Base-by-base conservation (phyloP, 306 rosid genomes). In the Cucurbita pepo region DNA sequence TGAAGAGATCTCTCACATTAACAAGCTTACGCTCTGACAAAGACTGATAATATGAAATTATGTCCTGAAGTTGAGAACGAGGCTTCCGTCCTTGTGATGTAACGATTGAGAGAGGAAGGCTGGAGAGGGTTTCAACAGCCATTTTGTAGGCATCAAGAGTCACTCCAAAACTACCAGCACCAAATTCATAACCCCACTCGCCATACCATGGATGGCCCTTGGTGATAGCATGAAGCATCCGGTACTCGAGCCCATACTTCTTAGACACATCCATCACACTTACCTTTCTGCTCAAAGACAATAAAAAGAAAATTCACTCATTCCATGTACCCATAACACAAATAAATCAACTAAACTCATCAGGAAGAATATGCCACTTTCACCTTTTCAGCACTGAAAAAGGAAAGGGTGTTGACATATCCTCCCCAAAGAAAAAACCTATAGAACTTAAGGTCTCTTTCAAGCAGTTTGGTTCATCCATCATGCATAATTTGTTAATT, bases 231-330 rank as follows among this genome's bases (percentile, higher is more conserved):
- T 94, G 99, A 63, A 91, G 90, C 55, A 94, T 77, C 79, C 97
- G 89, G 71, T 94, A 94, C 77, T 89, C 99, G 77, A 91, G 65
- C 40, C 97, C 97, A 72, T 83, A 91, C 87, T 90, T 94, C 84
- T 86, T 94, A 15, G 99, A 94, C 73, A 94, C 99, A 82, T 94
- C 99, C 99, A 94, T 94, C 80, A 91, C 92, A 9, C 97, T 94
- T 40, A 94, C 91, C 83, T 82, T 84, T 82, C 97, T 94, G 88
- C 73, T 37, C 71, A 79, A 41, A 56, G 30, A 71, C 14, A 75
- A 60, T 75, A 73, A 76, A 22, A 44, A 76, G 64, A 69, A 34
- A 15, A 30, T 4, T 30, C 45, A 50, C 15, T 69, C 9, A 69
- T 30, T 34, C 59, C 25, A 69, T 34, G 44, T 7, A 69, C 19